phyloP scores from a whole-genome alignment of 228 moss, liverwort and hornwort genomes.

The Sphagnum fallax region DNA sequence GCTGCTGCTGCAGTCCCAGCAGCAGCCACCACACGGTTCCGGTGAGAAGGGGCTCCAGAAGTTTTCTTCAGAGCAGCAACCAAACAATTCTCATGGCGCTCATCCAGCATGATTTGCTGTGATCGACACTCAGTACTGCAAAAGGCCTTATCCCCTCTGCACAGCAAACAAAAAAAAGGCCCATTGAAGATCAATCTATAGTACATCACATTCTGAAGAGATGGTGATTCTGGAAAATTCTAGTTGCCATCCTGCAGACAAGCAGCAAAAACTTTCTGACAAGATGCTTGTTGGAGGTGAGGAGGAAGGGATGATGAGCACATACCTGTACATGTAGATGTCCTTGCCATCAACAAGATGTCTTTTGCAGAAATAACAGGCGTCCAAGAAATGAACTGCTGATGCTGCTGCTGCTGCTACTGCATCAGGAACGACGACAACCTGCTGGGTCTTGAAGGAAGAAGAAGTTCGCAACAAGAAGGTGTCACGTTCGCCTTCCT shows the following conservation, averaged over 20 bases:
- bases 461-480: conserved; percentile 12
- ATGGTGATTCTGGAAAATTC: too few relatives aligned
- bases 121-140: conserved; percentile 84
- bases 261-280: too few relatives aligned
- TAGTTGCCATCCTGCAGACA: too few relatives aligned
- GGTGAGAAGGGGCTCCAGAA: conserved; percentile 22
- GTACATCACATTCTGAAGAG: neutral
- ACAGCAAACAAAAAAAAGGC: neutral
- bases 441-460: neutral
- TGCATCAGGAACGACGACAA: neutral
- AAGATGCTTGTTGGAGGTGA: too few relatives aligned
- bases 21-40: conserved; percentile 37
- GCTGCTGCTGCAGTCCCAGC: conserved; percentile 46
- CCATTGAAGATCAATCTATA: neutral
- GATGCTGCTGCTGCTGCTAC: neutral
- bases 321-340: conserved; percentile 82
- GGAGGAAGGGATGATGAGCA: too few relatives aligned
- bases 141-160: conserved; percentile 88
- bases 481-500: conserved; percentile 34
- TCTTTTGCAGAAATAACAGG: conserved; percentile 74
- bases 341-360: conserved; percentile 65
- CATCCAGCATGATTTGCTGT: conserved; percentile 66
- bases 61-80: conserved; percentile 48
- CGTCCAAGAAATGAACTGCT: conserved; percentile 55
- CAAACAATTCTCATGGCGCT: conserved; percentile 64